phyloP scores from a whole-genome alignment of 1,284 basidiomycete species.

The Ustilago lituana region DNA sequence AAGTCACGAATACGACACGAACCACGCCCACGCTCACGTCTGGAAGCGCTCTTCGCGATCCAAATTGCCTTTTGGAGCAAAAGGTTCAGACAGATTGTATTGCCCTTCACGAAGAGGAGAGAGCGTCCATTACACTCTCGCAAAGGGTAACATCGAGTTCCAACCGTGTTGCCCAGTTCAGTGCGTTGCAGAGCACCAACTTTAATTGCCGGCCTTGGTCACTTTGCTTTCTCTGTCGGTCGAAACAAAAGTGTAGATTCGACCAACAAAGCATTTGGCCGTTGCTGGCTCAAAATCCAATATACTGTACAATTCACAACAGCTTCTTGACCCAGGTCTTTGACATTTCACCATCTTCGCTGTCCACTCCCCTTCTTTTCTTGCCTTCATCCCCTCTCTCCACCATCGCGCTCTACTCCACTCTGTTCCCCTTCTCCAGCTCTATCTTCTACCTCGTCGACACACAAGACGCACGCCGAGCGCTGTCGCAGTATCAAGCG shows the following conservation, averaged over 20 bases:
- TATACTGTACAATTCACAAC: constrained; percentile 19
- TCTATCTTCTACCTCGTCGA: neutral
- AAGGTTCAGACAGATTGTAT: neutral
- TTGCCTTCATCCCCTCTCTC: neutral
- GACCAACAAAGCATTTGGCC: constrained; percentile 37
- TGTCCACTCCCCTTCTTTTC: neutral
- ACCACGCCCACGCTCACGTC: constrained; percentile 14
- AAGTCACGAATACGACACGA: constrained; percentile 32
- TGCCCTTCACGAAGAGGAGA: too few relatives aligned
- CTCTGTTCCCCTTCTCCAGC: neutral
- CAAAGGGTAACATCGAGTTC: too few relatives aligned
- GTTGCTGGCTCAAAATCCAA: too few relatives aligned
- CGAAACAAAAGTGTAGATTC: constrained; percentile 17
- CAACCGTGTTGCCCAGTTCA: too few relatives aligned
- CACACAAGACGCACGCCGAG: neutral
- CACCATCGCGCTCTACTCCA: neutral
- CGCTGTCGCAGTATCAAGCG: neutral
- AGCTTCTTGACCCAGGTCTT: constrained; percentile 1
- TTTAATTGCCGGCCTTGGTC: too few relatives aligned
- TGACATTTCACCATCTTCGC: neutral
- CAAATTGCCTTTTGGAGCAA: neutral
- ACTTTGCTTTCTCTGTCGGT: too few relatives aligned
- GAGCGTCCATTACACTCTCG: too few relatives aligned
- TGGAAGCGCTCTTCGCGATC: neutral
- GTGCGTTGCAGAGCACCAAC: neutral